These are phyloP conservation scores for Stachybotrys chlorohalonatus DNA, from an alignment of 2,329 filamentous ascomycete species.

Conservation along the genomic window DNA sequence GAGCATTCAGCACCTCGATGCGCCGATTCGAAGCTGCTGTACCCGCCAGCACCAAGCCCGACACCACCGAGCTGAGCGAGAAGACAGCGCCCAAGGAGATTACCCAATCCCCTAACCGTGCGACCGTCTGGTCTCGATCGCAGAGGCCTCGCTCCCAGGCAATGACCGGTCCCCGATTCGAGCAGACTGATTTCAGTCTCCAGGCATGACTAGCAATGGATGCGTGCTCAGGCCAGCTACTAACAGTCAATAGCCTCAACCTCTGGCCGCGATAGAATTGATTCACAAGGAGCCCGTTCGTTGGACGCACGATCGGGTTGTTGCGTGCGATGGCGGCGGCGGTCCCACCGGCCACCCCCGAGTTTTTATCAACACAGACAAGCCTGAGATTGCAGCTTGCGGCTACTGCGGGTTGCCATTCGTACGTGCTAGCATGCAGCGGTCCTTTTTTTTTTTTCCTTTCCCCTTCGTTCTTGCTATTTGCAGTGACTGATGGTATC, in stretches of 20 bases:
- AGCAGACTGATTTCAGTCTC: constrained; percentile 87
- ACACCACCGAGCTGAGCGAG: constrained; percentile 34
- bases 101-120: constrained; percentile 80
- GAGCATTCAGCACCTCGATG: constrained; percentile 39
- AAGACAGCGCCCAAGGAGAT: constrained; percentile 36
- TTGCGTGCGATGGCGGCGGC: constrained; percentile 86
- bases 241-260: constrained; percentile 60
- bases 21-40: constrained; percentile 36
- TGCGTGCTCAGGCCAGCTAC: constrained; percentile 4
- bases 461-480: too few relatives aligned
- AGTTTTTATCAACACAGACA: constrained; percentile 97
- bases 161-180: constrained; percentile 91
- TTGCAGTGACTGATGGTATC: background rate
- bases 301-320: constrained; percentile 77
- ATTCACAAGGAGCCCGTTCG: constrained; percentile 92
- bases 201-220: constrained; percentile 55
- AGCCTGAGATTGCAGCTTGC: constrained; percentile 85
- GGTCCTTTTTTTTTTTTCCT: background rate
- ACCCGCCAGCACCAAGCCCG: constrained; percentile 25
- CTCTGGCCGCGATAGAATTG: constrained; percentile 84
- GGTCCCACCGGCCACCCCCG: constrained; percentile 83
- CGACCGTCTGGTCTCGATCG: constrained; percentile 72
- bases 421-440: constrained; percentile 46
- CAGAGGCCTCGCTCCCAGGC: constrained; percentile 73
- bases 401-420: constrained; percentile 90